Percentiles rank a stretch among this genome's conserved stretches.
phyloP scores from a whole-genome alignment of 176 grass and related monocot species.

The Oryza glaberrima region DNA sequence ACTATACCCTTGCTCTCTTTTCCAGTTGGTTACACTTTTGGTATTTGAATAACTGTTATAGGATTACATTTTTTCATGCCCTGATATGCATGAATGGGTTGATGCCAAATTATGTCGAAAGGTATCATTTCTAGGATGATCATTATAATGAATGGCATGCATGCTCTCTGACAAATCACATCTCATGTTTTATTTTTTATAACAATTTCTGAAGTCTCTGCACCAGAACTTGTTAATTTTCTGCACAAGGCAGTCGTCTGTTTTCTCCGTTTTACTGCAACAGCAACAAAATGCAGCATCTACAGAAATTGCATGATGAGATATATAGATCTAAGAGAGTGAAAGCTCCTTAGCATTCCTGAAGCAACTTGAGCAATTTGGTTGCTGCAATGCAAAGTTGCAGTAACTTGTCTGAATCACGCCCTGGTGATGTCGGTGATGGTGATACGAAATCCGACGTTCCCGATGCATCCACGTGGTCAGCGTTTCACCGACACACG shows the following conservation, averaged over 20 bases:
- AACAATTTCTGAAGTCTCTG: not conserved
- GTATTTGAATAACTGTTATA: not conserved
- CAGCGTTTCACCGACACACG: conserved; percentile 19
- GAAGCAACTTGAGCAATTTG: not conserved
- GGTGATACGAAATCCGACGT: not conserved
- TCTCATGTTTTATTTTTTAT: not conserved
- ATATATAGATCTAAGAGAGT: not conserved
- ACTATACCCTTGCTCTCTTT: not conserved
- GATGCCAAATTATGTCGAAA: not conserved
- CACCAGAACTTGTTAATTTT: not conserved
- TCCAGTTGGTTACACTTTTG: not conserved
- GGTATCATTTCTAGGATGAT: conserved; percentile 1
- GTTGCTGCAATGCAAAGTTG: not conserved
- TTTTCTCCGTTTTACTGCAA: not conserved
- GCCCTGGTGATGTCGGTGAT: not conserved
- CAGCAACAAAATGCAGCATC: not conserved
- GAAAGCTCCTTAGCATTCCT: not conserved
- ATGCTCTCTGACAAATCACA: not conserved
- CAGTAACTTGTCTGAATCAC: not conserved
- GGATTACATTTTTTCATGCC: not conserved
- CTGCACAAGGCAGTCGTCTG: not conserved
- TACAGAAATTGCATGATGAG: not conserved
- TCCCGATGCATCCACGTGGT: not conserved
- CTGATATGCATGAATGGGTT: not conserved
- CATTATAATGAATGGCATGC: not conserved